Conservation (phyloP, 2,329 filamentous ascomycete species). For the Aureobasidium mangrovei region DNA sequence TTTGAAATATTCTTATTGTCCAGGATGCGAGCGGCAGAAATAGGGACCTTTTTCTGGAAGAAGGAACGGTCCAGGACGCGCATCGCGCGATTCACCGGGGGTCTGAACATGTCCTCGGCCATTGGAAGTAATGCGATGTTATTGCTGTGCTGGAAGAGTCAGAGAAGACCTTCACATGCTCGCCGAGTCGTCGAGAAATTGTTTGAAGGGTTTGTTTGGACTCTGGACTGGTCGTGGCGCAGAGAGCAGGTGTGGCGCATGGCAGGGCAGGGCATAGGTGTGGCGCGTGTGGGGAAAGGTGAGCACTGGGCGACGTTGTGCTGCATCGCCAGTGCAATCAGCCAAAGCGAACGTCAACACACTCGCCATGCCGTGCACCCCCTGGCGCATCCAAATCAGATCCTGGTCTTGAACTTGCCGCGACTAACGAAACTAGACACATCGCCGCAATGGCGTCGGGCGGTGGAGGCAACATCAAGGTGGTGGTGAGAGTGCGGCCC, state of each 20-base stretch:
- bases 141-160: background rate
- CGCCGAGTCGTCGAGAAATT: background rate
- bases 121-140: conserved; percentile 12
- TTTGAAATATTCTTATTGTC: conserved; percentile 66
- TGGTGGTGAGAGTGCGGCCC: conserved; percentile 91
- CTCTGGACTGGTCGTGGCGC: background rate
- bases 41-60: conserved; percentile 66
- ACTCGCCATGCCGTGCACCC: background rate
- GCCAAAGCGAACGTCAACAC: background rate
- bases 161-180: background rate
- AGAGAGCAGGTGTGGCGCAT: background rate
- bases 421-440: background rate
- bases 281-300: background rate
- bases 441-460: conserved; percentile 50
- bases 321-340: background rate
- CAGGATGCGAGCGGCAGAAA: conserved; percentile 69
- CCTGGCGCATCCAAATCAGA: background rate
- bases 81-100: conserved; percentile 72
- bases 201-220: background rate
- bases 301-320: background rate
- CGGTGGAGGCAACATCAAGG: conserved; percentile 96
- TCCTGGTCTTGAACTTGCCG: background rate
- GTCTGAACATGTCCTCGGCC: conserved; percentile 55
- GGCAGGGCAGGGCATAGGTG: background rate
- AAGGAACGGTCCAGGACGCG: conserved; percentile 73